Evolutionary conservation across 345 rosid species (phyloP).

Genomic region (Atalantia buxifolia): DNA sequence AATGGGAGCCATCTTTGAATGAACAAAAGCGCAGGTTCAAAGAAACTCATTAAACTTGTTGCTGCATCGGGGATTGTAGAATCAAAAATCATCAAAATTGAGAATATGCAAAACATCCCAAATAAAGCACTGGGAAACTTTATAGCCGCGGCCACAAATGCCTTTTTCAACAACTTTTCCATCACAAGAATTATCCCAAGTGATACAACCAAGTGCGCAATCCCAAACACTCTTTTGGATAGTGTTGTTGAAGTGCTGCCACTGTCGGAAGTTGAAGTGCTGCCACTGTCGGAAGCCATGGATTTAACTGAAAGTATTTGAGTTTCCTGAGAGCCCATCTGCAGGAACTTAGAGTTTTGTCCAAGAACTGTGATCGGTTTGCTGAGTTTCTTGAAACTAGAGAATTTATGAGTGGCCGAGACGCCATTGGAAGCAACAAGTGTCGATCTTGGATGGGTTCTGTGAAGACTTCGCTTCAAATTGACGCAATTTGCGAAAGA

Average conservation of each 20-base stretch:
- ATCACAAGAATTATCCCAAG: conserved; percentile 80
- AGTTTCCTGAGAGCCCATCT: conserved; percentile 30
- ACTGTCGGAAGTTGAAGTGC: conserved; percentile 28
- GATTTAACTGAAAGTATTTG: conserved; percentile 40
- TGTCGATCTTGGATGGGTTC: background rate
- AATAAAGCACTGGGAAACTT: conserved; percentile 94
- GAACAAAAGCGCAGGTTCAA: conserved; percentile 78
- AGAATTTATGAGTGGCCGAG: background rate
- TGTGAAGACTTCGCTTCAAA: conserved; percentile 3
- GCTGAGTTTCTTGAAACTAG: conserved; percentile 5
- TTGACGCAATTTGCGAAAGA: conserved; percentile 8
- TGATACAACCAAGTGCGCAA: conserved; percentile 66
- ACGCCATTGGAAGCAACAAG: conserved; percentile 19
- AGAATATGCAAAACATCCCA: conserved; percentile 96
- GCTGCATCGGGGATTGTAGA: conserved; percentile 67
- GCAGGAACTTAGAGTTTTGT: conserved; percentile 35
- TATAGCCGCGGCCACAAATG: conserved; percentile 79
- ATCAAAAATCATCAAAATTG: conserved; percentile 67
- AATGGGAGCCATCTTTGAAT: conserved; percentile 96
- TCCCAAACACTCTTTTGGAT: conserved; percentile 50
- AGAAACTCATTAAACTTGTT: conserved; percentile 60
- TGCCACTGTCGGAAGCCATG: conserved; percentile 35
- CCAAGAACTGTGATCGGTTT: conserved; percentile 11
- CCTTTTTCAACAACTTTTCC: conserved; percentile 69
- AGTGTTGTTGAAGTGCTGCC: conserved; percentile 35